phyloP scores from a whole-genome alignment of 2,329 filamentous ascomycete genomes.

The Mycosphaerella arachidis region DNA sequence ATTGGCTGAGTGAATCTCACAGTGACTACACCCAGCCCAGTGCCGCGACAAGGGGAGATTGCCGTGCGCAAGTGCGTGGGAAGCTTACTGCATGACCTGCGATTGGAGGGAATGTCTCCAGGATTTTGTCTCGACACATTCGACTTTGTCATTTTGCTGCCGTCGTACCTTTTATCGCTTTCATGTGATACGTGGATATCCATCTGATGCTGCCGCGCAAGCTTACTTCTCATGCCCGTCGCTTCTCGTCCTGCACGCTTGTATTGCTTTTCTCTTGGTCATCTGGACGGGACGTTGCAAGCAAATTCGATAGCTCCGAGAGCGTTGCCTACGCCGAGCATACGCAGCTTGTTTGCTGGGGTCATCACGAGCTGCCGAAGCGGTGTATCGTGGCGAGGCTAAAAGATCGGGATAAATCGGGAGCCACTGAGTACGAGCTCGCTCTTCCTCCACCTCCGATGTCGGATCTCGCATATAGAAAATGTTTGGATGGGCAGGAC shows the following conservation, averaged over 20 bases:
- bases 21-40: constrained; percentile 17
- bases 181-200: constrained; percentile 16
- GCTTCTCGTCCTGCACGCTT: constrained; percentile 1
- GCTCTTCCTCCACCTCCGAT: neutral
- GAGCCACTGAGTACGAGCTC: neutral
- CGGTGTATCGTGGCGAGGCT: neutral
- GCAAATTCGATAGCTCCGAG: neutral
- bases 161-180: constrained; percentile 20
- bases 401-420: neutral
- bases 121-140: constrained; percentile 18
- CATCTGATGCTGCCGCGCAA: neutral
- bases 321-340: neutral
- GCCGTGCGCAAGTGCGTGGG: constrained; percentile 14
- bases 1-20: constrained; percentile 18
- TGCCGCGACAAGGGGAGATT: constrained; percentile 19
- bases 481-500: neutral
- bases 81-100: constrained; percentile 13
- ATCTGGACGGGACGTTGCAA: neutral
- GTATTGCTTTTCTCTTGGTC: constrained; percentile 4
- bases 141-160: constrained; percentile 17
- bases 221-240: neutral
- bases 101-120: constrained; percentile 10
- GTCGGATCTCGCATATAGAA: neutral
- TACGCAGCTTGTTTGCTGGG: neutral
- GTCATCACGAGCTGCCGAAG: neutral